Evolutionary conservation across 176 grass and related monocot species (phyloP), one percentile per base, ranked within the genome.

Genomic region (Cenchrus fungigraminus): DNA sequence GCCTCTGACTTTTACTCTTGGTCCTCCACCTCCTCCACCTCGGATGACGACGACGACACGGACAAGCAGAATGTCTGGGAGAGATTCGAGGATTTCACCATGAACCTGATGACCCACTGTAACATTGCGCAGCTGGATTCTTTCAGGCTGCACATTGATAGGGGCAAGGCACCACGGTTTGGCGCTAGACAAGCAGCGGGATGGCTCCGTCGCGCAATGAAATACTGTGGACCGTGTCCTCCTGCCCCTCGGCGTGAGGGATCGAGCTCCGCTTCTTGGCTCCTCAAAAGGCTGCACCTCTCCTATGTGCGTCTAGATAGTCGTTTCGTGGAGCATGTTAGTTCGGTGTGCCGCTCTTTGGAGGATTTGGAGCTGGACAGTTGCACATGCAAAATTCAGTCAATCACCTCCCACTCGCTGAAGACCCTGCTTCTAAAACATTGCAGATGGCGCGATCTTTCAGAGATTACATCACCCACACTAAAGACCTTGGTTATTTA

Each of bases 161-260:
- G 13, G 58, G 37, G 37, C 37, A 40, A 40, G 37, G 4, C 37
- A 4, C 37, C 37, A 40, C 2, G 37, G 2, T 40, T 40, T 40
- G 37, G 37, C 3, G 37, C 37, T 40, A 40, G 37, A 40, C 37
- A 40, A 40, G 37, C 37, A 40, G 31, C 19, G 19, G 40, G 31
- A 8, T 84, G 82, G 82, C 5, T 84, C 60, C 82, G 60, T 12
- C 60, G 82, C 1, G 72, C 71, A 5, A 84, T 84, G 59, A 66
- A 75, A 12, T 76, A 55, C 37, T 40, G 37, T 4, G 3, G 0
- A 40, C 37, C 37, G 37, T 40, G 2, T 40, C 37, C 37, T 40
- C 37, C 37, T 40, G 37, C 37, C 37, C 37, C 37, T 52, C 69
- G 45, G 49, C 44, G 8, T 3, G 11, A 51, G 44, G 69, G 69